Percentiles rank a stretch among this genome's conserved stretches.
These are phyloP conservation scores for Penicillium sp. DNA, from an alignment of 2,329 filamentous ascomycete species.

Conservation along the genomic window DNA sequence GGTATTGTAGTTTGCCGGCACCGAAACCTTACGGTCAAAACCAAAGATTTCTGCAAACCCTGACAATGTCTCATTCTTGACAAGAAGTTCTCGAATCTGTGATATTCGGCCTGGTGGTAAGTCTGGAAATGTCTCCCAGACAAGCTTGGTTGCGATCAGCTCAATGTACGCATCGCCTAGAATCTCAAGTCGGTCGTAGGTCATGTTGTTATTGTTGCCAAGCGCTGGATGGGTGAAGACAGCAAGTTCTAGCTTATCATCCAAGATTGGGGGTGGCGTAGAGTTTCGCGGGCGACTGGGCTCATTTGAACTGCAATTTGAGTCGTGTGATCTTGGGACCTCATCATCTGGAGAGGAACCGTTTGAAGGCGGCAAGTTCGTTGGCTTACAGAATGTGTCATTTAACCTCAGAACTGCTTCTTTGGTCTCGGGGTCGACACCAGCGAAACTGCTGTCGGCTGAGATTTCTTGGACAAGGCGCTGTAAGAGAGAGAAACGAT, in stretches of 20 bases:
- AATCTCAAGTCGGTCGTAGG: conserved; percentile 83
- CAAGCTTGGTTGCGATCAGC: conserved; percentile 68
- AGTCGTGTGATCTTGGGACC: background rate
- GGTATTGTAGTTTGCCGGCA: conserved; percentile 49
- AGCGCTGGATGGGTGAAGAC: conserved; percentile 65
- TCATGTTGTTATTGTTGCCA: conserved; percentile 28
- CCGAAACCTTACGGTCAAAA: conserved; percentile 61
- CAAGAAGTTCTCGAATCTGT: conserved; percentile 71
- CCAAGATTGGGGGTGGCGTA: conserved; percentile 56
- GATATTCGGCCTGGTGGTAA: conserved; percentile 66
- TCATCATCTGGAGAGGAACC: background rate
- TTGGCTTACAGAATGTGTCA: conserved; percentile 16
- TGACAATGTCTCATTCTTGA: conserved; percentile 75
- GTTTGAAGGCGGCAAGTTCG: background rate
- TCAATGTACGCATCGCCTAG: conserved; percentile 85
- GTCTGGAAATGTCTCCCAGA: conserved; percentile 67
- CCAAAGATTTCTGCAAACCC: conserved; percentile 67
- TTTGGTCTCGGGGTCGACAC: conserved; percentile 18
- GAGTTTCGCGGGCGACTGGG: conserved; percentile 15
- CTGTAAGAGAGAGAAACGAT: conserved; percentile 21
- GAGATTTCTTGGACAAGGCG: conserved; percentile 24
- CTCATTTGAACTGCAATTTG: background rate
- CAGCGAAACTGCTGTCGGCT: conserved; percentile 13
- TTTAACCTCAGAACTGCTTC: conserved; percentile 21
- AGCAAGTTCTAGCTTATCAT: conserved; percentile 57